Evolutionary conservation across 2,329 filamentous ascomycete species (phyloP).

Genomic region (Fusarium austroafricanum): DNA sequence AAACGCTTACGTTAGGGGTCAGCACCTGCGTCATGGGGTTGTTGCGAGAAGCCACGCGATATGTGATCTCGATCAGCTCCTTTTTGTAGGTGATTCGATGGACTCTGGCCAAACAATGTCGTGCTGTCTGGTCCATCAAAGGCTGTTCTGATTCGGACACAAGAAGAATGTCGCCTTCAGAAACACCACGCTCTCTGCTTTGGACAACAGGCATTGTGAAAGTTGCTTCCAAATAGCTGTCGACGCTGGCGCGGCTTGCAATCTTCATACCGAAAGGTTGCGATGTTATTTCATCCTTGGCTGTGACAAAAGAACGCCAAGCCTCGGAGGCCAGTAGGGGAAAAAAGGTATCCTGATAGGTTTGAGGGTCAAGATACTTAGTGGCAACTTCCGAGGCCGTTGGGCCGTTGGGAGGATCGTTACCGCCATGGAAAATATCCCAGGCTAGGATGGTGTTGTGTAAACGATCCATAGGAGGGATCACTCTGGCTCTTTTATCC

Average conservation of each 20-base stretch:
- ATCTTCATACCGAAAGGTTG: slow-evolving; percentile 90
- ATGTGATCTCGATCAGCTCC: slow-evolving; percentile 84
- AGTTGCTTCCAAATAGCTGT: slow-evolving; percentile 92
- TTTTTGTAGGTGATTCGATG: slow-evolving; percentile 85
- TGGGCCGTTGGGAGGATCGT: slow-evolving; percentile 82
- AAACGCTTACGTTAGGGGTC: slow-evolving; percentile 75
- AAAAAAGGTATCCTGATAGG: slow-evolving; percentile 91
- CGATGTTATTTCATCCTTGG: slow-evolving; percentile 85
- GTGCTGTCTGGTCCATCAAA: slow-evolving; percentile 70
- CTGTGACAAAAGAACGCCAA: slow-evolving; percentile 92
- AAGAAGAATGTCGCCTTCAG: slow-evolving; percentile 89
- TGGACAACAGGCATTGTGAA: slow-evolving; percentile 79
- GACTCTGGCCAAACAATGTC: slow-evolving; percentile 89
- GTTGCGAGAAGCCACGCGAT: slow-evolving; percentile 78
- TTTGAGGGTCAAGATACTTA: slow-evolving; percentile 77
- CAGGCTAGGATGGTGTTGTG: slow-evolving; percentile 90
- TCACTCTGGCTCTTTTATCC: slow-evolving; percentile 92
- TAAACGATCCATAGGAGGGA: slow-evolving; percentile 86
- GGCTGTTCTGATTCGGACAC: slow-evolving; percentile 81
- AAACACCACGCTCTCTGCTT: slow-evolving; percentile 77
- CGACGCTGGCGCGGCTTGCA: slow-evolving; percentile 87
- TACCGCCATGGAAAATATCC: slow-evolving; percentile 93
- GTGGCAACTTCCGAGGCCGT: slow-evolving; percentile 81
- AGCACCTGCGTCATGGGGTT: slow-evolving; percentile 72
- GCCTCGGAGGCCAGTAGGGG: slow-evolving; percentile 92